Evolutionary conservation across 768 basidiomycete genomes (phyloP).

Genomic region (Amanita exitialis): DNA sequence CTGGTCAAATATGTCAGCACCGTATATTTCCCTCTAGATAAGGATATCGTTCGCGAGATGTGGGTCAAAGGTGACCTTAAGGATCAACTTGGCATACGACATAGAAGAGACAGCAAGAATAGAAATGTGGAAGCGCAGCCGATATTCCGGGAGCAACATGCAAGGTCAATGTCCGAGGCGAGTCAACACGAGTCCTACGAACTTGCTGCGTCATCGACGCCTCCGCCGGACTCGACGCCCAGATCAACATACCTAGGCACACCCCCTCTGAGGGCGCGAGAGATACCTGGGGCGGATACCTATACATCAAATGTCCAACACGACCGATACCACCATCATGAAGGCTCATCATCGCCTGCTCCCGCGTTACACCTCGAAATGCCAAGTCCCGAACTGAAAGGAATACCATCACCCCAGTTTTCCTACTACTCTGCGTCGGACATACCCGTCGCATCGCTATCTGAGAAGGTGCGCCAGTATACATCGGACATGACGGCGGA

Average conservation of each 20-base stretch:
- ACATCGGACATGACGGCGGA: constrained; percentile 22
- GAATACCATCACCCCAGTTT: constrained; percentile 26
- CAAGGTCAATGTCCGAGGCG: constrained; percentile 54
- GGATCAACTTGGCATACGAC: constrained; percentile 64
- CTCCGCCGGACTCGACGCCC: constrained; percentile 27
- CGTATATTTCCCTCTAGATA: constrained; percentile 74
- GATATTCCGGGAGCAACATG: constrained; percentile 60
- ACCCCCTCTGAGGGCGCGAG: constrained; percentile 28
- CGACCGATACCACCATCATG: not conserved
- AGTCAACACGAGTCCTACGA: constrained; percentile 34
- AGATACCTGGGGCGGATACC: constrained; percentile 13
- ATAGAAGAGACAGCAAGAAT: constrained; percentile 44
- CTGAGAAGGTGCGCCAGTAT: constrained; percentile 37
- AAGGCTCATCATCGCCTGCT: not conserved
- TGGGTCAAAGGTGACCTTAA: constrained; percentile 82
- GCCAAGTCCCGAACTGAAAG: constrained; percentile 7
- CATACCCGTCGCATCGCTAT: constrained; percentile 49
- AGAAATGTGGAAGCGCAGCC: constrained; percentile 53
- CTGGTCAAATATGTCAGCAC: constrained; percentile 61
- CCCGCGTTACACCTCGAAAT: not conserved
- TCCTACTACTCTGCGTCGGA: constrained; percentile 70
- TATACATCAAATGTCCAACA: no score
- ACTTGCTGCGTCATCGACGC: constrained; percentile 22
- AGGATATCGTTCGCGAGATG: constrained; percentile 87
- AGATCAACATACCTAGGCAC: constrained; percentile 35